Base-by-base conservation (phyloP, 768 basidiomycete species). In the Agaricus bisporus region DNA sequence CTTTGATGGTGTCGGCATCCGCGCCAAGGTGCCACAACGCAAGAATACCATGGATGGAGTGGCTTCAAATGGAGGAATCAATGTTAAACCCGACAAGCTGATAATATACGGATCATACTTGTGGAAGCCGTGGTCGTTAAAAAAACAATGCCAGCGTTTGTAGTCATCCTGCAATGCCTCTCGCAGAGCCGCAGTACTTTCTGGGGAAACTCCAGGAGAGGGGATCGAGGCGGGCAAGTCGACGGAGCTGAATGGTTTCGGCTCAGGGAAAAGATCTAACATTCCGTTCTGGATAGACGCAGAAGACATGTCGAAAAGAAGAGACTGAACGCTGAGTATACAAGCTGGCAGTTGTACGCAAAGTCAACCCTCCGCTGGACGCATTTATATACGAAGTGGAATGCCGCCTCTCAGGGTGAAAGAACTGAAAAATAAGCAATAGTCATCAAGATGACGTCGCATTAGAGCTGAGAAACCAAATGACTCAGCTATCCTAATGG, bases 1-100 rank as follows among this genome's bases (percentile, higher is more conserved):
- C 68, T 26, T 64, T 54, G 5, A 81, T 67, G 26, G 71, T 62
- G 17, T 65, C 56, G 1, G 61, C 63, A 55, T 73, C 67, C 0
- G 78, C 85, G 1, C 87, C 87, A 7, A 89, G 64, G 0, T 74
- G 72, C 71, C 81, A 88, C 2, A 82, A 72, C 5, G 83, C 81
- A 22, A 85, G 64, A 17, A 78, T 58, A 17, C 79, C 78, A 58
- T 87, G 84, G 7, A 78, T 68, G 26, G 75, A 67, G 66, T 87
- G 86, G 58, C 67, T 74, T 29, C 29, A 29, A 47, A 2, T 8
- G 39, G 11, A 22, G 3, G n/a, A 44, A 59, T 69, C 64, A 67
- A 69, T 60, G 68, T 68, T n/a, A 66, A 1, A 64, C 60, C 25
- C 65, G 59, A n/a, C 49, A 44, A 41, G 5, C 46, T 22, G 9